Percentiles rank a stretch among this genome's conserved stretches.
These are phyloP conservation scores for Phialocephala sp. DNA, from an alignment of 2,329 filamentous ascomycete species.

Conservation along the genomic window DNA sequence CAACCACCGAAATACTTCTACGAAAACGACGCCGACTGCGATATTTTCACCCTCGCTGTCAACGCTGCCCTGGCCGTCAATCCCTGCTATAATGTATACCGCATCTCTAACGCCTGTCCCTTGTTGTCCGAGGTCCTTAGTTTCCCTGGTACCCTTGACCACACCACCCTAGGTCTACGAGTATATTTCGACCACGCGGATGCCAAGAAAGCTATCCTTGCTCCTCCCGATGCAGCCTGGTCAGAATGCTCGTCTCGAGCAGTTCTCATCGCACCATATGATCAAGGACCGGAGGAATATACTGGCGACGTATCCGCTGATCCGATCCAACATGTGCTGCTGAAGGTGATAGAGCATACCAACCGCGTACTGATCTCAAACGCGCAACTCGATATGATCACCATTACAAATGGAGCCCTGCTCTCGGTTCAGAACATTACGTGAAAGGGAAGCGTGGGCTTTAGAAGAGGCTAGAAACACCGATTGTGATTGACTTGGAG, in stretches of 20 bases:
- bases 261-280: slow-evolving; percentile 49
- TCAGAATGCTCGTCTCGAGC: slow-evolving; percentile 48
- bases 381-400: slow-evolving; percentile 51
- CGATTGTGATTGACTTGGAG: slow-evolving; percentile 27
- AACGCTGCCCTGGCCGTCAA: slow-evolving; percentile 39
- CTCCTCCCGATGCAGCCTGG: slow-evolving; percentile 48
- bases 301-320: slow-evolving; percentile 45
- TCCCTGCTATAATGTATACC: slow-evolving; percentile 57
- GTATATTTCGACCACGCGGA: slow-evolving; percentile 60
- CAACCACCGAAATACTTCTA: slow-evolving; percentile 42
- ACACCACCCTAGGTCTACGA: slow-evolving; percentile 46
- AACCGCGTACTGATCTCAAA: slow-evolving; percentile 14
- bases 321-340: slow-evolving; percentile 17
- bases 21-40: slow-evolving; percentile 41
- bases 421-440: slow-evolving; percentile 71
- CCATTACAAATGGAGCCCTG: slow-evolving; percentile 65
- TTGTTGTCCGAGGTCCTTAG: slow-evolving; percentile 38
- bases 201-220: slow-evolving; percentile 56
- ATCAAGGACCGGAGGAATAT: slow-evolving; percentile 29
- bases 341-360: slow-evolving; percentile 12
- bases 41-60: slow-evolving; percentile 47
- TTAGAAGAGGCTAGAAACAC: slow-evolving; percentile 45
- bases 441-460: slow-evolving; percentile 67
- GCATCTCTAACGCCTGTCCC: slow-evolving; percentile 50
- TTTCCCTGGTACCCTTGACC: slow-evolving; percentile 43